phyloP scores from a whole-genome alignment of 1,284 basidiomycete species.

The Austroboletus niveus region DNA sequence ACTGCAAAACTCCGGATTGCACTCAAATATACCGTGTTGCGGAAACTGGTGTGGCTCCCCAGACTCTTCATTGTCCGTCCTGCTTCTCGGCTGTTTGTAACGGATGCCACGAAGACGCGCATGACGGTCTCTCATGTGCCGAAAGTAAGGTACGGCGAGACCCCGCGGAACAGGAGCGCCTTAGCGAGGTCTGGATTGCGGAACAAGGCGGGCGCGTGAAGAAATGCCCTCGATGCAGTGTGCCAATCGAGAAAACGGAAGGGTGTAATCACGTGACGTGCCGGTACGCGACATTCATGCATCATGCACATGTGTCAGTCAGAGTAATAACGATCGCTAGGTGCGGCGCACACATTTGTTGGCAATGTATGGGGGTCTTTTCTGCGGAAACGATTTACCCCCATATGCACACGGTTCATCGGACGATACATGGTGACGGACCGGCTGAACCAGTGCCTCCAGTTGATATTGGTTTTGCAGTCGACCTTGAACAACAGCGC shows the following conservation, averaged over 20 bases:
- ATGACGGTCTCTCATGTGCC: slow-evolving; percentile 52
- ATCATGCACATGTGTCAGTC: not conserved
- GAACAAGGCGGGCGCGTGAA: slow-evolving; percentile 34
- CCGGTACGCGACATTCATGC: slow-evolving; percentile 8
- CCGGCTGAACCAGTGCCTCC: not conserved
- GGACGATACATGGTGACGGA: slow-evolving; percentile 33
- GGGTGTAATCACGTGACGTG: slow-evolving; percentile 61
- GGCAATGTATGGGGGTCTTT: slow-evolving; percentile 46
- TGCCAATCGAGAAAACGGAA: slow-evolving; percentile 47
- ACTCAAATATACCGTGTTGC: slow-evolving; percentile 48
- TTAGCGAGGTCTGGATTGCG: slow-evolving; percentile 43
- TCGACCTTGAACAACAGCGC: slow-evolving; percentile 23
- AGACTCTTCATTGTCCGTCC: slow-evolving; percentile 43
- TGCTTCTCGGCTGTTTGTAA: slow-evolving; percentile 53
- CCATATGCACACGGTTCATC: slow-evolving; percentile 50
- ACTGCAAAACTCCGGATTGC: slow-evolving; percentile 59
- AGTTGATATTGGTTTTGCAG: slow-evolving; percentile 6
- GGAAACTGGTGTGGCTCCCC: slow-evolving; percentile 21
- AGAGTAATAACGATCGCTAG: slow-evolving; percentile 6
- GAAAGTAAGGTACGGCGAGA: slow-evolving; percentile 34
- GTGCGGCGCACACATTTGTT: slow-evolving; percentile 55
- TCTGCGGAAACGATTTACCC: slow-evolving; percentile 40
- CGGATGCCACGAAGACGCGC: slow-evolving; percentile 48
- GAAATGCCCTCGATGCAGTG: slow-evolving; percentile 41
- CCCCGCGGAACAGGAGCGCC: slow-evolving; percentile 42